Conservation (phyloP, 768 basidiomycete species). For the Chalciporus chontae region DNA sequence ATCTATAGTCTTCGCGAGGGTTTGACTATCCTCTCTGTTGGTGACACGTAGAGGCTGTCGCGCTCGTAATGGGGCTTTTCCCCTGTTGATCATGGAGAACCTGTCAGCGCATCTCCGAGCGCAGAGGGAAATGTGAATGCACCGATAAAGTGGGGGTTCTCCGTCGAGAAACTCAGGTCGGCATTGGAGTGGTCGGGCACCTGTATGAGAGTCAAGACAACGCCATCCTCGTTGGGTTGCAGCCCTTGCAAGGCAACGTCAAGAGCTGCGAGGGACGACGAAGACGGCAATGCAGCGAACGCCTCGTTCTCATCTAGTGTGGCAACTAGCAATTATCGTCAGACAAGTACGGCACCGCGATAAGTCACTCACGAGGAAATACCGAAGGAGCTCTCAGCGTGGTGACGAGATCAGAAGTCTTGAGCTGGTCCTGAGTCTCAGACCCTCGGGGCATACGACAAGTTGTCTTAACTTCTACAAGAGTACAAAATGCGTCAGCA, state of each 20-base stretch:
- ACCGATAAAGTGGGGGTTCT: conserved; percentile 4
- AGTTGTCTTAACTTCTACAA: conserved; percentile 9
- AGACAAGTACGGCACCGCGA: background rate
- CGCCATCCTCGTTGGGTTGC: background rate
- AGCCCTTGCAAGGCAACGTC: background rate
- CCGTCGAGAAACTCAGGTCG: conserved; percentile 3
- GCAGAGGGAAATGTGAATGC: background rate
- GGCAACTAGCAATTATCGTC: background rate
- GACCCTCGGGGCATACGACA: conserved; percentile 12
- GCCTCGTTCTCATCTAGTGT: background rate
- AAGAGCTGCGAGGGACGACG: conserved; percentile 4
- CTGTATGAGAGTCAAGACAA: background rate
- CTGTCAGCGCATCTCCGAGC: background rate
- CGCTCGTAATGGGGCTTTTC: background rate
- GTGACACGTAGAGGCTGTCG: conserved; percentile 9
- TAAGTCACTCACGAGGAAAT: conserved; percentile 9
- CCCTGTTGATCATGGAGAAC: conserved; percentile 1
- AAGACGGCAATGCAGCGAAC: background rate
- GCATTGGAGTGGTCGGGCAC: background rate
- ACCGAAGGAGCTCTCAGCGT: background rate
- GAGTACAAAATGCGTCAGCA: background rate
- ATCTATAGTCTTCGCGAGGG: conserved; percentile 21
- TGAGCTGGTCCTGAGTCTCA: conserved; percentile 9
- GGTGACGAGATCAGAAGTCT: background rate
- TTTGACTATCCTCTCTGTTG: conserved; percentile 1